Evolutionary conservation across 352 stramenopile species (phyloP).

Genomic region (Phytophthora fragariae): DNA sequence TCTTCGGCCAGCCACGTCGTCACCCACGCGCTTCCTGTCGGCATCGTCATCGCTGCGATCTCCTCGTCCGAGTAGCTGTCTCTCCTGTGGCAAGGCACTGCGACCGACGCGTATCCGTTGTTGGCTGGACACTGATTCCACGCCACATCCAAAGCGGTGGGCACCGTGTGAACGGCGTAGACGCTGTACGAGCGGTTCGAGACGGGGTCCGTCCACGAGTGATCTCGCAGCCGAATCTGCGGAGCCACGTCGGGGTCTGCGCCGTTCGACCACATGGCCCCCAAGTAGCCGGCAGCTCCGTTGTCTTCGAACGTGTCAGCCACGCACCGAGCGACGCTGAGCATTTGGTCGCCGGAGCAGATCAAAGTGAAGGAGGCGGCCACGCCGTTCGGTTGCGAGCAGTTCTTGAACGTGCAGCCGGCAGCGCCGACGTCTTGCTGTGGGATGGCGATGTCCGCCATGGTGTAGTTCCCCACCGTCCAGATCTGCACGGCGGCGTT

Average conservation of each 20-base stretch:
- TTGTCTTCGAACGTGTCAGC: slow-evolving; percentile 31
- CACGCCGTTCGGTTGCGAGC: slow-evolving; percentile 30
- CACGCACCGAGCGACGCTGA: slow-evolving; percentile 38
- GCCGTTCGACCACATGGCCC: slow-evolving; percentile 38
- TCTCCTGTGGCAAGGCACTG: slow-evolving; percentile 27
- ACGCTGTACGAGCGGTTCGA: slow-evolving; percentile 25
- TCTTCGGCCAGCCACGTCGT: slow-evolving; percentile 25
- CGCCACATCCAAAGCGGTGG: slow-evolving; percentile 5
- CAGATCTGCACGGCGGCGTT: slow-evolving; percentile 34
- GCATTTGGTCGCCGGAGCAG: slow-evolving; percentile 45
- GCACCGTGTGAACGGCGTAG: slow-evolving; percentile 31
- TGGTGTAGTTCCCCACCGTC: slow-evolving; percentile 26
- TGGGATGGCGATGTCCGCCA: slow-evolving; percentile 38
- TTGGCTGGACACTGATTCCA: slow-evolving; percentile 28
- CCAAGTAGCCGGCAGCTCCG: slow-evolving; percentile 8
- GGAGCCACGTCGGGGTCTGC: slow-evolving; percentile 30
- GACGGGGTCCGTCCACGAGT: slow-evolving; percentile 34
- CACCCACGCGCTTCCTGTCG: slow-evolving; percentile 19
- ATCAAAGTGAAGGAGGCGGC: slow-evolving; percentile 23
- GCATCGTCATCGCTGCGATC: slow-evolving; percentile 13
- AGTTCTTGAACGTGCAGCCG: slow-evolving; percentile 36
- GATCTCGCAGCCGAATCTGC: slow-evolving; percentile 30
- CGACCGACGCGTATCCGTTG: slow-evolving; percentile 27
- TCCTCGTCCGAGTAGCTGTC: slow-evolving; percentile 8
- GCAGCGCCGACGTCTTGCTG: slow-evolving; percentile 12